Percentiles rank a stretch among this genome's conserved stretches.
phyloP scores from a whole-genome alignment of 768 basidiomycete genomes.

The Mycena haematopus region DNA sequence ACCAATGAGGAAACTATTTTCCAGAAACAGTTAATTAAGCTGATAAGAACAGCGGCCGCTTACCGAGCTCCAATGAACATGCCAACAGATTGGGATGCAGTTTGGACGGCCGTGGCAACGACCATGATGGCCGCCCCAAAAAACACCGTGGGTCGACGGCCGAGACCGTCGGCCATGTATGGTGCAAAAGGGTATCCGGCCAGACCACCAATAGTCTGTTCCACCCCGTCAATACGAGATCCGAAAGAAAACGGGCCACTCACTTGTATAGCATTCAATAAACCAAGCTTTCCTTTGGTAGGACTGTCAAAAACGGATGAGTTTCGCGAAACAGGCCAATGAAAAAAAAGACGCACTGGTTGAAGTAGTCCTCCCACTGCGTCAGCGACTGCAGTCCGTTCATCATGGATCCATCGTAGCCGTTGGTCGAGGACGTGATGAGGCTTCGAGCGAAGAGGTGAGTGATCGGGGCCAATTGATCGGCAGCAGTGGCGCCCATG shows the following conservation, averaged over 20 bases:
- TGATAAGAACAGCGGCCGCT: neutral
- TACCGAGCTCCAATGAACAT: slow-evolving; percentile 83
- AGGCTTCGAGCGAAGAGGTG: slow-evolving; percentile 40
- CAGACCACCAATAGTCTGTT: slow-evolving; percentile 71
- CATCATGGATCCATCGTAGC: slow-evolving; percentile 82
- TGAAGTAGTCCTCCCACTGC: slow-evolving; percentile 60
- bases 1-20: slow-evolving; percentile 66
- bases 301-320: slow-evolving; percentile 56
- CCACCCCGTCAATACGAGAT: too few species aligned
- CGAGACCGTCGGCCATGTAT: slow-evolving; percentile 44
- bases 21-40: neutral
- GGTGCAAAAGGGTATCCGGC: slow-evolving; percentile 75
- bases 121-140: slow-evolving; percentile 76
- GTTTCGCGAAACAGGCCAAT: too few species aligned
- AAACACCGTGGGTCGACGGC: slow-evolving; percentile 69
- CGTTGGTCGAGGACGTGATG: slow-evolving; percentile 77
- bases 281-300: slow-evolving; percentile 45
- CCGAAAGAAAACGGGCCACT: too few species aligned
- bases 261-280: slow-evolving; percentile 58
- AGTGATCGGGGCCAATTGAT: neutral
- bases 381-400: slow-evolving; percentile 74
- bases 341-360: too few species aligned
- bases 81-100: slow-evolving; percentile 68
- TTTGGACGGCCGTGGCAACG: slow-evolving; percentile 69
- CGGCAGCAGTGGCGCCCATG: slow-evolving; percentile 23